These are phyloP conservation scores for Aspergillus affinis DNA, from an alignment of 495 filamentous ascomycete genomes.

Conservation along the genomic window DNA sequence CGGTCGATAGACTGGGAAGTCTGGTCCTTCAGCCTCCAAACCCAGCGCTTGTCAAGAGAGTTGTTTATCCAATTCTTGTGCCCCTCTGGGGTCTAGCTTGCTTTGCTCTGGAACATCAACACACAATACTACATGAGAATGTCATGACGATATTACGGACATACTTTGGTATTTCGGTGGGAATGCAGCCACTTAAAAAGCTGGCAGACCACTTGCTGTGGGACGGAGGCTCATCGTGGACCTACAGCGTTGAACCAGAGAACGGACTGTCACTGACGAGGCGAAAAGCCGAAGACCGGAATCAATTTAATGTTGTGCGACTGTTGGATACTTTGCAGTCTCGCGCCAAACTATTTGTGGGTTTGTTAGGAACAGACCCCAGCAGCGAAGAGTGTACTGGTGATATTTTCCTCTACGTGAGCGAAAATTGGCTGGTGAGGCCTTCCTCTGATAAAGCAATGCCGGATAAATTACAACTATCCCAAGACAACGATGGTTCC, in stretches of 20 bases:
- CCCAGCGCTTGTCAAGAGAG: slow-evolving; percentile 67
- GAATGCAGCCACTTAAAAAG: slow-evolving; percentile 41
- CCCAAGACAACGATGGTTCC: slow-evolving; percentile 30
- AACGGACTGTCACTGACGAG: slow-evolving; percentile 38
- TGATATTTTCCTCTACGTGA: slow-evolving; percentile 61
- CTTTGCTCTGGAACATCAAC: slow-evolving; percentile 45
- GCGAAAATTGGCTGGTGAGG: slow-evolving; percentile 59
- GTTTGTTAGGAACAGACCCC: slow-evolving; percentile 51
- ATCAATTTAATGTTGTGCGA: slow-evolving; percentile 36
- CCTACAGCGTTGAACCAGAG: slow-evolving; percentile 33
- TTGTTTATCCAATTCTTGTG: slow-evolving; percentile 63
- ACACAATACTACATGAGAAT: slow-evolving; percentile 29
- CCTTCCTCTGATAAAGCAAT: slow-evolving; percentile 15
- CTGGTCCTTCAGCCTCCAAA: slow-evolving; percentile 69
- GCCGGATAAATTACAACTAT: slow-evolving; percentile 25
- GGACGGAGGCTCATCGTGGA: slow-evolving; percentile 51
- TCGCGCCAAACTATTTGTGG: slow-evolving; percentile 52
- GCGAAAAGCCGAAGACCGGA: slow-evolving; percentile 15
- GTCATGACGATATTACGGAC: slow-evolving; percentile 40
- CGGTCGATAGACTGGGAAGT: slow-evolving; percentile 56
- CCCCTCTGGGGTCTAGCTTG: slow-evolving; percentile 67
- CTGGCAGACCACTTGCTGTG: slow-evolving; percentile 52
- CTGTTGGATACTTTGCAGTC: slow-evolving; percentile 39
- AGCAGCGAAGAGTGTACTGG: slow-evolving; percentile 58
- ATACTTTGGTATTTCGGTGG: slow-evolving; percentile 50